phyloP scores from a whole-genome alignment of 257 asterid species.

The Oldenlandia corymbosa region DNA sequence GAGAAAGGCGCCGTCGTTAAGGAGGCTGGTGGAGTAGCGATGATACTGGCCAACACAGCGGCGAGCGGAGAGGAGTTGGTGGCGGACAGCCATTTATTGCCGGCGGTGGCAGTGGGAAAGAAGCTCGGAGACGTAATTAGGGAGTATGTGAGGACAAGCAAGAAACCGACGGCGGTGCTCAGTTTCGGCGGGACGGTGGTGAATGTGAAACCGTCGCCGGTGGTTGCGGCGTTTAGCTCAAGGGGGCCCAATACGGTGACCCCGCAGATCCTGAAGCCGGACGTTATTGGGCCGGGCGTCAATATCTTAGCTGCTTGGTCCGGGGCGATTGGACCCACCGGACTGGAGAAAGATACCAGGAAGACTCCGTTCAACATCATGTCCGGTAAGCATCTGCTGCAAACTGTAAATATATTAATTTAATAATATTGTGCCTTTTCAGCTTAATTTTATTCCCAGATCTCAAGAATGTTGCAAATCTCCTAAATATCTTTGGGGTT shows the following conservation, averaged over 20 bases:
- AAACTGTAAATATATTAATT: background rate
- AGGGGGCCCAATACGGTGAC: constrained; percentile 45
- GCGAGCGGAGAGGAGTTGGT: constrained; percentile 44
- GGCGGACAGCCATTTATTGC: constrained; percentile 42
- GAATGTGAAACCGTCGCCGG: constrained; percentile 49
- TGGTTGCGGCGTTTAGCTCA: constrained; percentile 49
- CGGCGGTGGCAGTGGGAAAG: constrained; percentile 44
- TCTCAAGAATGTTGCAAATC: background rate
- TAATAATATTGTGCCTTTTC: background rate
- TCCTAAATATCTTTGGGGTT: background rate
- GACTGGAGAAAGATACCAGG: constrained; percentile 31
- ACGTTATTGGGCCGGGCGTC: constrained; percentile 51
- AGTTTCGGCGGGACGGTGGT: constrained; percentile 44
- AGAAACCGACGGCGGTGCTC: constrained; percentile 37
- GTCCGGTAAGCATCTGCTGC: constrained; percentile 37
- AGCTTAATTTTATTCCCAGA: background rate
- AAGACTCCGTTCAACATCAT: constrained; percentile 38
- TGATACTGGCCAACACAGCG: constrained; percentile 45
- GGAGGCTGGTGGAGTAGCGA: constrained; percentile 45
- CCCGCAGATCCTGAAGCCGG: constrained; percentile 46
- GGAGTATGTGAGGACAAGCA: constrained; percentile 18
- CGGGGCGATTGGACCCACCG: constrained; percentile 44
- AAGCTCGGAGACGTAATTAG: constrained; percentile 29
- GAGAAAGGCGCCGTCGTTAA: constrained; percentile 43
- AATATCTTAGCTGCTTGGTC: constrained; percentile 48